A percentile compares a stretch with the other conserved stretches of the same genome.
Evolutionary conservation across 2,329 filamentous ascomycete species (phyloP).

Genomic region (Paramyrothecium sp.): DNA sequence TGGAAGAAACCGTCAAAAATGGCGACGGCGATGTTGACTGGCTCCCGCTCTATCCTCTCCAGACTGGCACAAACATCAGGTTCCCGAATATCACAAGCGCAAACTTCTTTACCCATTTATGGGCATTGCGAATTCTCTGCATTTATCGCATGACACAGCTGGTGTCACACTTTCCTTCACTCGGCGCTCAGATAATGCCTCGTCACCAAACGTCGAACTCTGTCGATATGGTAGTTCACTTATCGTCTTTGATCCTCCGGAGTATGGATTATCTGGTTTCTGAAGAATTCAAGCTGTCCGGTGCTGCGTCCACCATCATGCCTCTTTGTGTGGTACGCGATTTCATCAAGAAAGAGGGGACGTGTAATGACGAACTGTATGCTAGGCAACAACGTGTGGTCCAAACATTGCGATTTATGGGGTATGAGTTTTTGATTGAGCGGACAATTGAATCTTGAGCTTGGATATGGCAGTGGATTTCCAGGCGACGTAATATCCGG

Average conservation of each 20-base stretch:
- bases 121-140: background rate
- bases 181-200: background rate
- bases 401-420: background rate
- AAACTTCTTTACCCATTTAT: background rate
- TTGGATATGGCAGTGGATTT: too few relatives aligned
- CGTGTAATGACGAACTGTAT: too few relatives aligned
- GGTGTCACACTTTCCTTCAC: background rate
- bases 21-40: background rate
- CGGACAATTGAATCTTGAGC: background rate
- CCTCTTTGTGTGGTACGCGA: too few relatives aligned
- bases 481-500: background rate
- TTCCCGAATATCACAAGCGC: background rate
- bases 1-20: background rate
- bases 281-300: background rate
- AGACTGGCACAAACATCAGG: background rate
- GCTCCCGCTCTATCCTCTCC: background rate
- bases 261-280: background rate
- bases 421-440: background rate
- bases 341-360: too few relatives aligned
- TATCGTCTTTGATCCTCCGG: background rate
- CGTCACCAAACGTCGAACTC: background rate
- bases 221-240: background rate
- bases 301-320: background rate
- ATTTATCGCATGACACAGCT: background rate
- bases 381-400: background rate